Percentiles rank a stretch among this genome's conserved stretches.
Evolutionary conservation across 1,139 yeast species (phyloP).

Genomic region (Arxiozyma heterogenica): DNA sequence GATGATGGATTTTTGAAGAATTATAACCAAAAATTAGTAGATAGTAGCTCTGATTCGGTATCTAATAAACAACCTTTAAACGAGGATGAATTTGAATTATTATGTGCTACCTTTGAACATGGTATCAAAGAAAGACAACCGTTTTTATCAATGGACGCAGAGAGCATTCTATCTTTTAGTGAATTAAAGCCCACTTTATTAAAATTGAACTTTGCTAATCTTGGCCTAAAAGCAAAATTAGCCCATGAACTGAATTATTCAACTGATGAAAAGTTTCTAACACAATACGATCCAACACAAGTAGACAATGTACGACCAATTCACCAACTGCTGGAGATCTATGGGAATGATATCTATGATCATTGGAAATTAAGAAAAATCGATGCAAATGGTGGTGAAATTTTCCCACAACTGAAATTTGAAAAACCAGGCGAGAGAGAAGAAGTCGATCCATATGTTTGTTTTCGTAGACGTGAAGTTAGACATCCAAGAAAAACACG

Average conservation of each 20-base stretch:
- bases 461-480: slow-evolving; percentile 92
- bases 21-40: background rate
- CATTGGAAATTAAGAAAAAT: slow-evolving; percentile 78
- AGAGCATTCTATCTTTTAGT: slow-evolving; percentile 58
- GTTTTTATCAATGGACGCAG: slow-evolving; percentile 74
- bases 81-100: slow-evolving; percentile 78
- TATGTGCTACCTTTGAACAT: slow-evolving; percentile 67
- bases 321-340: slow-evolving; percentile 45
- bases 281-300: slow-evolving; percentile 38
- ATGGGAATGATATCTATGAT: slow-evolving; percentile 62
- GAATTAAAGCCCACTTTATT: slow-evolving; percentile 50
- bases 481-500: slow-evolving; percentile 95
- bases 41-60: slow-evolving; percentile 34
- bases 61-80: slow-evolving; percentile 35
- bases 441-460: slow-evolving; percentile 89
- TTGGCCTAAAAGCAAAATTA: slow-evolving; percentile 18
- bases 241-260: slow-evolving; percentile 20
- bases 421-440: slow-evolving; percentile 87
- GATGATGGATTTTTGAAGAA: slow-evolving; percentile 58
- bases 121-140: slow-evolving; percentile 79
- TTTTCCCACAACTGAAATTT: slow-evolving; percentile 69
- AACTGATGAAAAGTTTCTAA: slow-evolving; percentile 16
- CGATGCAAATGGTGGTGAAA: slow-evolving; percentile 56
- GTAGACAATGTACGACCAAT: slow-evolving; percentile 39
- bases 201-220: slow-evolving; percentile 23